Evolutionary conservation across 2,329 filamentous ascomycete genomes (phyloP).

Genomic region (Monilinia fructigena): DNA sequence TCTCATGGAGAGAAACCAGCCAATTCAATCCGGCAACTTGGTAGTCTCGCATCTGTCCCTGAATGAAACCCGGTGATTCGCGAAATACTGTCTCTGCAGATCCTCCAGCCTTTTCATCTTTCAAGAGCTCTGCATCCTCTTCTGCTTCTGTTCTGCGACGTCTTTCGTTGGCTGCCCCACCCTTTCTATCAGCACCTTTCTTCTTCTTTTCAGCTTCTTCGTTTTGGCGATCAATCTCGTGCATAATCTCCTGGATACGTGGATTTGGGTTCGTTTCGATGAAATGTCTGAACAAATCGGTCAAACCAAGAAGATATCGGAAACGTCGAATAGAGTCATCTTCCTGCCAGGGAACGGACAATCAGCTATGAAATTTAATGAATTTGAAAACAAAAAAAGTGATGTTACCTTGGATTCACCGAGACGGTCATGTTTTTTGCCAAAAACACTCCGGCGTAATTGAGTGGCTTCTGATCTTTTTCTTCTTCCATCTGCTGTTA

Average conservation of each 20-base stretch:
- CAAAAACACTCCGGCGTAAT: conserved; percentile 86
- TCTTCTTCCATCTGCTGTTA: conserved; percentile 72
- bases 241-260: conserved; percentile 89
- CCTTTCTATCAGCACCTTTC: conserved; percentile 75
- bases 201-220: conserved; percentile 68
- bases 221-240: conserved; percentile 92
- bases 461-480: conserved; percentile 83
- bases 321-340: conserved; percentile 94
- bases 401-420: conserved; percentile 81
- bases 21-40: conserved; percentile 95
- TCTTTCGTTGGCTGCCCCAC: conserved; percentile 75
- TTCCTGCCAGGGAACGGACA: conserved; percentile 57
- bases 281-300: conserved; percentile 96
- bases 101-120: conserved; percentile 86
- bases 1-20: conserved; percentile 96
- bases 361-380: conserved; percentile 1
- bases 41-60: conserved; percentile 90
- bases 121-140: conserved; percentile 84
- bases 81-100: conserved; percentile 88
- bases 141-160: conserved; percentile 92
- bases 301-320: conserved; percentile 89
- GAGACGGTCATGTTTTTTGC: conserved; percentile 88
- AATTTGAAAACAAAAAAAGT: neutral
- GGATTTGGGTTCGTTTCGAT: conserved; percentile 97
- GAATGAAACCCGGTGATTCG: conserved; percentile 86